Evolutionary conservation across 2,329 filamentous ascomycete genomes (phyloP).

Genomic region (Zymoseptoria pseudotritici): DNA sequence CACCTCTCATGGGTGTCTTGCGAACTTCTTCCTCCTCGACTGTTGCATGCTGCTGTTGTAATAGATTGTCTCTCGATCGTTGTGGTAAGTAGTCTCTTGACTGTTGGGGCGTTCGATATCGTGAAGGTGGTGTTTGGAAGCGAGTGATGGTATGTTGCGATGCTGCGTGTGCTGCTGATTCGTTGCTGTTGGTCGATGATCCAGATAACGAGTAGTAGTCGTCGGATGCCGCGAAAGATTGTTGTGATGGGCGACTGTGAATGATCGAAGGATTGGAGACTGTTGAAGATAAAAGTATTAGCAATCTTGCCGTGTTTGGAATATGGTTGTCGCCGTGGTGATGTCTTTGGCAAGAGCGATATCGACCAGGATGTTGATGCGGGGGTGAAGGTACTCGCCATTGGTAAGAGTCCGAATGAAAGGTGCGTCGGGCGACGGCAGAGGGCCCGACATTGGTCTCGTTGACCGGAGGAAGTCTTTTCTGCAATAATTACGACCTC

Average conservation of each 20-base stretch:
- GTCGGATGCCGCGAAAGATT: slow-evolving; percentile 43
- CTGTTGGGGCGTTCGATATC: slow-evolving; percentile 29
- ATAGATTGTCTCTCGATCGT: slow-evolving; percentile 4
- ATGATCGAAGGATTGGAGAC: slow-evolving; percentile 27
- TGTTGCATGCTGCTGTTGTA: slow-evolving; percentile 10
- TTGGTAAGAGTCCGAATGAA: background rate
- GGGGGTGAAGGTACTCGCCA: background rate
- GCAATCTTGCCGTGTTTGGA: background rate
- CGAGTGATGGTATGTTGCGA: slow-evolving; percentile 23
- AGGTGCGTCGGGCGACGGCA: background rate
- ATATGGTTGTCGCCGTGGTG: background rate
- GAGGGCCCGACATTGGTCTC: background rate
- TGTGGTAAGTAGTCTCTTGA: slow-evolving; percentile 19
- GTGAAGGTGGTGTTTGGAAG: slow-evolving; percentile 29
- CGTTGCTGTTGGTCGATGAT: slow-evolving; percentile 28
- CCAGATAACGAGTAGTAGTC: slow-evolving; percentile 44
- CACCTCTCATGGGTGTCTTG: slow-evolving; percentile 29
- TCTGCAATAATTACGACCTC: background rate
- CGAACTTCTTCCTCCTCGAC: slow-evolving; percentile 19
- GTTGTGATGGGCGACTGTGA: slow-evolving; percentile 33
- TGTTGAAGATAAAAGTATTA: slow-evolving; percentile 5
- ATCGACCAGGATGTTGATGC: background rate
- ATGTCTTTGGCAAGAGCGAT: background rate
- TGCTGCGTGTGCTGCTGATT: slow-evolving; percentile 16
- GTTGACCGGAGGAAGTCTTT: background rate